Evolutionary conservation across 495 filamentous ascomycete genomes (phyloP), one percentile per base, ranked within the genome.

Genomic region (Aspergillus wentii): DNA sequence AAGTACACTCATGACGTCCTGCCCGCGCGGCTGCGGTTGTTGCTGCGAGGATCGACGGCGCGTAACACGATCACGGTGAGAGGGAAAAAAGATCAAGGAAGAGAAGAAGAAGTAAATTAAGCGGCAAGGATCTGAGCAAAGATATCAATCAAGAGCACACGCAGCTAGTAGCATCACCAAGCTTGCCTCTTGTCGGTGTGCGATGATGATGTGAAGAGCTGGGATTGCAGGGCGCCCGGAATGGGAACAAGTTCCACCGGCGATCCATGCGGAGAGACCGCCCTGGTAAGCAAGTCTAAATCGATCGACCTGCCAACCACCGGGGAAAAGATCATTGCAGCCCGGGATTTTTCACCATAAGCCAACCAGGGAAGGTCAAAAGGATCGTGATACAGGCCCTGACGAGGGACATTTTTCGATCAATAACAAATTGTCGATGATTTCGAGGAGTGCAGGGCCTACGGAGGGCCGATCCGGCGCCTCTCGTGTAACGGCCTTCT

Each of bases 1-100:
- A 21, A 95, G 74, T 8, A 91, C 89, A 39, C 87, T 82, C 81
- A 85, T 85, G 37, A 34, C 56, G 54, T 17, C 29, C 28, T 39
- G 32, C 44, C 30, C n/a, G n/a, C 40, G 52, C 35, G 30, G 39
- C 26, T 25, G 22, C 32, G 40, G 23, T 40, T 22, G 40, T 38
- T 35, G 17, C 35, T 22, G 36, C 34, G 35, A 49, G 33, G 53
- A 56, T 55, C 49, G 34, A 44, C 52, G 35, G 31, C 45, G 49
- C 40, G 55, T 37, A 25, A 33, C 33, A 52, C 55, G 48, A 51
- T 49, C 40, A 55, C n/a, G 25, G 25, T n/a, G n/a, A 27, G 25
- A 8, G 25, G 25, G 31, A 33, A 29, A 29, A 29, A 29, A 8
- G 25, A 34, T 35, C 35, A 38, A 38, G 20, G 25, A 45, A 39